These are phyloP conservation scores for Tuctoria greenei DNA, from an alignment of 176 grass and related monocot genomes.

Conservation along the genomic window DNA sequence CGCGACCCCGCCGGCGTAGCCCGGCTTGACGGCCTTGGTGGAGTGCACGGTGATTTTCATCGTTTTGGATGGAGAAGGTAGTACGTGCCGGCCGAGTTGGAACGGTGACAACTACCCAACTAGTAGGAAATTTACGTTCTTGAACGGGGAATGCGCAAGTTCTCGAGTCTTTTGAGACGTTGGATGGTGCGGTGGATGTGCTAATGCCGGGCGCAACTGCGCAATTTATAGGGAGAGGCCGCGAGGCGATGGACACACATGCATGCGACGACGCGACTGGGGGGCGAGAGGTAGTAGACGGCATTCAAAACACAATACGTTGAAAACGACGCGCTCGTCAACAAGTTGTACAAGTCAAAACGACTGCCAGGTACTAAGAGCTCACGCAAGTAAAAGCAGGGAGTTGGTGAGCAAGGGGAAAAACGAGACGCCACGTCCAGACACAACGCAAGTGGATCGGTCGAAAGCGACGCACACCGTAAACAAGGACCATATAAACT, in stretches of 20 bases:
- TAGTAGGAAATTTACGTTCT: no score
- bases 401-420: background rate
- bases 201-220: no score
- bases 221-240: background rate
- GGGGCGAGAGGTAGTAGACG: background rate
- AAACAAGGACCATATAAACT: no score
- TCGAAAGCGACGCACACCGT: no score
- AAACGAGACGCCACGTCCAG: background rate
- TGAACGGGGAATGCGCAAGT: no score
- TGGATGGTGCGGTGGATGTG: background rate
- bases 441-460: no score
- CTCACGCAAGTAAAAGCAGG: accelerated
- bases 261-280: background rate
- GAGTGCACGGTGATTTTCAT: conserved; percentile 39
- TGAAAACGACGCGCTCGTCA: background rate
- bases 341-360: no score
- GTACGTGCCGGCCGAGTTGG: no score
- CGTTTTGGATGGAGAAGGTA: background rate
- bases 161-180: background rate
- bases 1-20: background rate
- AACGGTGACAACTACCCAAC: no score
- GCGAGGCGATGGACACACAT: background rate
- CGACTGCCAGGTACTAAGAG: no score
- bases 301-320: background rate
- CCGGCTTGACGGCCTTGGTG: conserved; percentile 21